Conservation (phyloP, 441 rosid genomes). For the Lepidium campestre region DNA sequence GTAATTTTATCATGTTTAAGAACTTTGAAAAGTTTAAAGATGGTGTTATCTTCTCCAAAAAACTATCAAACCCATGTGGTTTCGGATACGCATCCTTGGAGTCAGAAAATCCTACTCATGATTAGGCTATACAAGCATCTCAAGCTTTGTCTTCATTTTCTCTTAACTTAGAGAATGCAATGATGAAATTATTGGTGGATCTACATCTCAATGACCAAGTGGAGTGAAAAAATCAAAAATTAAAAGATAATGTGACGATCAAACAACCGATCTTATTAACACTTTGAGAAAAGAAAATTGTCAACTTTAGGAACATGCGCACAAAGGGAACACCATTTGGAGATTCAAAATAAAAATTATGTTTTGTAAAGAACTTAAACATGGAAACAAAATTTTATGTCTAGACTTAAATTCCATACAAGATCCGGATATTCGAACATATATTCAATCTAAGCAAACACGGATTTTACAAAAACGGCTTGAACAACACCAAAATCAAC, state of each 20-base stretch:
- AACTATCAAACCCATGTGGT: too few species aligned
- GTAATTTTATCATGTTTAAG: too few species aligned
- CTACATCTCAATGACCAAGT: not conserved
- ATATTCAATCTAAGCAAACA: not conserved
- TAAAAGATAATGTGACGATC: not conserved
- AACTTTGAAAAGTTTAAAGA: too few species aligned
- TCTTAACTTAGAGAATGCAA: not conserved
- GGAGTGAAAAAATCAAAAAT: not conserved
- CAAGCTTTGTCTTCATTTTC: not conserved
- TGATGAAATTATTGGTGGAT: not conserved
- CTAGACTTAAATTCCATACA: not conserved
- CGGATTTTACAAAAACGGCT: not conserved
- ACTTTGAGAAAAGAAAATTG: not conserved
- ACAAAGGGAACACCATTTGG: not conserved
- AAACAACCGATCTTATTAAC: not conserved
- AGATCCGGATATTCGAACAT: not conserved
- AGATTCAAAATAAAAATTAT: not conserved
- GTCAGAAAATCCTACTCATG: too few species aligned
- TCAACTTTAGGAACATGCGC: not conserved
- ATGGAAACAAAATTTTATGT: not conserved
- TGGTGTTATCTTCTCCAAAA: too few species aligned
- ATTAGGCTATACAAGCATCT: not conserved
- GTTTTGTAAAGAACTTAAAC: not conserved
- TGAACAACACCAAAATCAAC: not conserved
- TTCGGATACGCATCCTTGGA: too few species aligned